Base-by-base conservation (phyloP, 768 basidiomycete species). In the Russula sp. region DNA sequence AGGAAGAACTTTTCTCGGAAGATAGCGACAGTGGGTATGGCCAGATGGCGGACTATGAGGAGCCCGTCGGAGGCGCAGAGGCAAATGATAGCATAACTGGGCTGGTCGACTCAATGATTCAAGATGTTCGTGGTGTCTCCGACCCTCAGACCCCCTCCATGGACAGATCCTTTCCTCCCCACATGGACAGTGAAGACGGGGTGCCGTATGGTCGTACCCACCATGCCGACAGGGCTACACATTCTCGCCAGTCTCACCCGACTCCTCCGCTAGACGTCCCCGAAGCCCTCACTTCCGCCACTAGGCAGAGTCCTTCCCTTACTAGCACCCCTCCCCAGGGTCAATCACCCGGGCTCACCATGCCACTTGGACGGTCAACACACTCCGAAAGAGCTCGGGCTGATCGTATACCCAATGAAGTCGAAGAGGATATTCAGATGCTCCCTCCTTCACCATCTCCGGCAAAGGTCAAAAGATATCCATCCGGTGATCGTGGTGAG, bases 71-170 rank as follows among this genome's bases (percentile, higher is more conserved):
- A 29, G 49, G 22, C 36, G 52, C 61, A 10, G 62, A 69, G 7
- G 61, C 75, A 32, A 82, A 84, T 62, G 75, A 80, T 58, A 87
- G 84, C 69, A 83, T 88, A 65, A 83, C 83, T 10, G 83, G 85
- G n/a, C 77, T 87, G 34, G 86, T 88, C 20, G 83, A 88, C 48
- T 81, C 86, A 58, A 84, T 88, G 77, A 77, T 88, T 60, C 78
- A 81, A 55, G 75, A 73, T 43, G 62, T 73, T 75, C 49, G 75
- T 74, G 14, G 75, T 70, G 65, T 65, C 60, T 60, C 70, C 69
- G 38, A 75, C 68, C 67, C 82, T 16, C 79, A 81, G 41, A 81
- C 84, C 4, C 76, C 72, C 35, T 51, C 72, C 10, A 67, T 49
- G 63, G 73, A 65, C 67, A 71, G 54, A 51, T 64, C 47, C 72